phyloP scores from a whole-genome alignment of 805 yeast species.

The Saturnispora besseyi region DNA sequence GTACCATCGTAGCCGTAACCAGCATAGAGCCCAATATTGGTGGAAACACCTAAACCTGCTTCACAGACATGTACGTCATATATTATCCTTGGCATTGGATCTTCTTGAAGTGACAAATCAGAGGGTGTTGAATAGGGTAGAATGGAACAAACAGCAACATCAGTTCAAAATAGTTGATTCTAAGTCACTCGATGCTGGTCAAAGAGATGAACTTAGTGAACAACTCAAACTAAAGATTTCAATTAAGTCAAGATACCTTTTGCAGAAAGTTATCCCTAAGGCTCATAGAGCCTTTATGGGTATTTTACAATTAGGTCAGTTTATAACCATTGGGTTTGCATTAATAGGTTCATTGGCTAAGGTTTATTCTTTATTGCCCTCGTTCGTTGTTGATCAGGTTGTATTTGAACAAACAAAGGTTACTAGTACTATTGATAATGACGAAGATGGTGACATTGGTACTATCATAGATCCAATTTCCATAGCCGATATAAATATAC shows the following conservation, averaged over 20 bases:
- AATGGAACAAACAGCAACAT: not conserved
- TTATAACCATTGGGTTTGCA: conserved; percentile 62
- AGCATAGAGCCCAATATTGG: conserved; percentile 67
- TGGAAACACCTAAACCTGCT: conserved; percentile 61
- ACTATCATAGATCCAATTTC: no score
- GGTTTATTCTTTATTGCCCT: conserved; percentile 23
- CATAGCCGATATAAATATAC: no score
- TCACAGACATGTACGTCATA: conserved; percentile 42
- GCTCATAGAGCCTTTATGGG: conserved; percentile 58
- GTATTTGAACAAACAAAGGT: not conserved
- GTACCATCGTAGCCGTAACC: conserved; percentile 67
- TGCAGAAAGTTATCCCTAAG: conserved; percentile 31
- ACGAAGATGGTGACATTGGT: no score
- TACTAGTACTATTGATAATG: no score
- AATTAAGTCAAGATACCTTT: conserved; percentile 21
- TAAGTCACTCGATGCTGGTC: not conserved
- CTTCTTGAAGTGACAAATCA: not conserved
- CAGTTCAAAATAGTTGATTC: not conserved
- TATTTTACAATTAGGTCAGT: conserved; percentile 68
- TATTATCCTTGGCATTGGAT: not conserved
- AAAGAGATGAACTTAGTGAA: no score
- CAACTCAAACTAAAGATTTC: not conserved
- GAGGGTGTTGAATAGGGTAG: not conserved
- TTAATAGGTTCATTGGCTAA: conserved; percentile 49
- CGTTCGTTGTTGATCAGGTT: not conserved